Evolutionary conservation across 2,329 filamentous ascomycete species (phyloP).

Genomic region (Xylaria sp.): DNA sequence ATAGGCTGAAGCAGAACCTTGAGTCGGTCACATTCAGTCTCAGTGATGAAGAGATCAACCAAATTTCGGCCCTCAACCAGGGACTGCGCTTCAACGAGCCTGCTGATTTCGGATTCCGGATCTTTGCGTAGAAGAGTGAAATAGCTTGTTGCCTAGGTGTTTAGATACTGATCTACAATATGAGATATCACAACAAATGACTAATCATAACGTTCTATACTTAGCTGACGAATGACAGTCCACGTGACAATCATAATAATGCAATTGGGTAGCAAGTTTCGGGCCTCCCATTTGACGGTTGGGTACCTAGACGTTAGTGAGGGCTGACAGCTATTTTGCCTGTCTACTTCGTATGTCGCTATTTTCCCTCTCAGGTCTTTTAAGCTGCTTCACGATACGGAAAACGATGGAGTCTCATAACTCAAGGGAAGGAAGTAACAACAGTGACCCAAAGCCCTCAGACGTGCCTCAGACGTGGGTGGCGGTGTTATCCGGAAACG

Average conservation of each 20-base stretch:
- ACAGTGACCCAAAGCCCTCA: too few species aligned
- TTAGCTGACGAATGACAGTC: neutral
- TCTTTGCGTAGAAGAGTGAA: conserved; percentile 37
- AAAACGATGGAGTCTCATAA: neutral
- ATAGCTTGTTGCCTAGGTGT: neutral
- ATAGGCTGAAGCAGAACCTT: conserved; percentile 58
- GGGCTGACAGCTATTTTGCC: neutral
- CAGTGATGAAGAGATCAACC: conserved; percentile 57
- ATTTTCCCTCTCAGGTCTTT: neutral
- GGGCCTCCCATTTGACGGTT: neutral
- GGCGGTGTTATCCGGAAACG: too few species aligned
- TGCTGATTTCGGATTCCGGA: conserved; percentile 36
- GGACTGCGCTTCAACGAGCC: conserved; percentile 64
- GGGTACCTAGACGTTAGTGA: neutral
- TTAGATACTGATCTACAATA: neutral
- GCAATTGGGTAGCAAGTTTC: neutral
- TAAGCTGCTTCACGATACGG: neutral
- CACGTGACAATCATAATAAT: neutral
- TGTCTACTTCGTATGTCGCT: neutral
- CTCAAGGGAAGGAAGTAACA: too few species aligned
- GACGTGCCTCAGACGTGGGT: too few species aligned
- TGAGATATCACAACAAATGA: neutral
- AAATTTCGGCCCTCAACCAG: conserved; percentile 57
- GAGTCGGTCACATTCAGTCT: conserved; percentile 60
- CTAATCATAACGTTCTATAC: neutral